phyloP scores from a whole-genome alignment of 2,329 filamentous ascomycete genomes.

The Penicillium oxalicum region DNA sequence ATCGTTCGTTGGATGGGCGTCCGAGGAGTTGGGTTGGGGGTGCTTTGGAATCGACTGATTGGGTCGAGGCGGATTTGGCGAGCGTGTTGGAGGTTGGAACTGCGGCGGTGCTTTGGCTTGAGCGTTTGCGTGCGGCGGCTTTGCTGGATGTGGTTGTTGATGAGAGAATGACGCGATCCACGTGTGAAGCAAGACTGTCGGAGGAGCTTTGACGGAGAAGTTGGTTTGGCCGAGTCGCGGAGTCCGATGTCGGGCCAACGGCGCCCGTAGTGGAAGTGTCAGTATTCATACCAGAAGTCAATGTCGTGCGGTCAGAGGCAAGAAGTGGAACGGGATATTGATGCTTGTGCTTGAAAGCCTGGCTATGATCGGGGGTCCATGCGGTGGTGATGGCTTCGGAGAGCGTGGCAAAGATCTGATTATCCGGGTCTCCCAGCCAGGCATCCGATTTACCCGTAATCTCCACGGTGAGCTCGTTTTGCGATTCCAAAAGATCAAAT shows the following conservation, averaged over 20 bases:
- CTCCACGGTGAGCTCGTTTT: slow-evolving; percentile 72
- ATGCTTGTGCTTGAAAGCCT: slow-evolving; percentile 22
- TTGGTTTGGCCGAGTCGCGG: slow-evolving; percentile 13
- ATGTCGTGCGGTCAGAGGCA: slow-evolving; percentile 10
- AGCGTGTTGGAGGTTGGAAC: slow-evolving; percentile 39
- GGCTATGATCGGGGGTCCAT: slow-evolving; percentile 54
- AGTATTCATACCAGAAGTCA: neutral
- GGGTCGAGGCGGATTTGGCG: slow-evolving; percentile 20
- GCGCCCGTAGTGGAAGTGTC: too few species aligned
- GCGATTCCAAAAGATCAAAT: slow-evolving; percentile 69
- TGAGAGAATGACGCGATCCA: slow-evolving; percentile 36
- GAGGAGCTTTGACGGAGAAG: slow-evolving; percentile 32
- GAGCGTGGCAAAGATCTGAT: slow-evolving; percentile 83
- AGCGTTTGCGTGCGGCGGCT: slow-evolving; percentile 24
- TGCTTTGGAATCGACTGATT: slow-evolving; percentile 7
- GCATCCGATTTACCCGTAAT: slow-evolving; percentile 94
- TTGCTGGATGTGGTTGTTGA: slow-evolving; percentile 32
- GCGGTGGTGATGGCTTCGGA: slow-evolving; percentile 78
- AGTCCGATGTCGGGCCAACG: neutral
- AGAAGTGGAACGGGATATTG: slow-evolving; percentile 28
- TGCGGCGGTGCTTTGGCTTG: slow-evolving; percentile 17
- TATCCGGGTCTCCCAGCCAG: slow-evolving; percentile 88
- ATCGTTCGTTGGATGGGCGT: slow-evolving; percentile 1
- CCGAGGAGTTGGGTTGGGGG: slow-evolving; percentile 9
- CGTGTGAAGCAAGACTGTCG: slow-evolving; percentile 36